Evolutionary conservation across 306 rosid genomes (phyloP).

Genomic region (Prunus fruticosa): DNA sequence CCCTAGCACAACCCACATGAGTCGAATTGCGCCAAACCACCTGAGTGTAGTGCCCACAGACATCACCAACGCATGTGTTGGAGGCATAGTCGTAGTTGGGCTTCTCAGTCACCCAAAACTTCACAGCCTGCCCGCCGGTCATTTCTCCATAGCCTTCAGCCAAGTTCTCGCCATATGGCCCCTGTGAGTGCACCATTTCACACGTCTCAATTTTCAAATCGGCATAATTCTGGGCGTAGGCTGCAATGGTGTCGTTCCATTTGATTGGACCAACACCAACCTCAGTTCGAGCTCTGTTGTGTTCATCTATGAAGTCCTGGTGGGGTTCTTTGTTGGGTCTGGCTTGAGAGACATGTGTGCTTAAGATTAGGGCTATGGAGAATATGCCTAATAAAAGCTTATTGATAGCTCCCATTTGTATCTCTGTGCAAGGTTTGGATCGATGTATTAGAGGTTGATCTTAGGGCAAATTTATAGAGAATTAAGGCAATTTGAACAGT

Average conservation of each 20-base stretch:
- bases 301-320: constrained; percentile 27
- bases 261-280: constrained; percentile 21
- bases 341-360: neutral
- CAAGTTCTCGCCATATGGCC: constrained; percentile 59
- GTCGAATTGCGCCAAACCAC: constrained; percentile 41
- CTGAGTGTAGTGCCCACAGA: constrained; percentile 60
- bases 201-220: constrained; percentile 21
- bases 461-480: no score
- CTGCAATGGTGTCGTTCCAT: constrained; percentile 29
- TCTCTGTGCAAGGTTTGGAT: no score
- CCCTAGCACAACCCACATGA: constrained; percentile 52
- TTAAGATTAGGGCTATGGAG: neutral
- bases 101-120: constrained; percentile 54
- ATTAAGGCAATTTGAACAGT: no score
- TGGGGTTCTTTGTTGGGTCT: constrained; percentile 19
- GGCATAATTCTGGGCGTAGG: constrained; percentile 54
- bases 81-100: constrained; percentile 34
- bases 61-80: constrained; percentile 43
- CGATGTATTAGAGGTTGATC: no score
- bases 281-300: constrained; percentile 31
- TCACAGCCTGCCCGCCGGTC: constrained; percentile 37
- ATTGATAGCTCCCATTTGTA: neutral
- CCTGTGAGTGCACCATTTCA: constrained; percentile 49
- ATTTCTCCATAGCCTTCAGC: constrained; percentile 41
- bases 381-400: neutral